These are phyloP conservation scores for Cryptosporidium parvum DNA, from an alignment of 169 alveolate genomes.

Conservation along the genomic window DNA sequence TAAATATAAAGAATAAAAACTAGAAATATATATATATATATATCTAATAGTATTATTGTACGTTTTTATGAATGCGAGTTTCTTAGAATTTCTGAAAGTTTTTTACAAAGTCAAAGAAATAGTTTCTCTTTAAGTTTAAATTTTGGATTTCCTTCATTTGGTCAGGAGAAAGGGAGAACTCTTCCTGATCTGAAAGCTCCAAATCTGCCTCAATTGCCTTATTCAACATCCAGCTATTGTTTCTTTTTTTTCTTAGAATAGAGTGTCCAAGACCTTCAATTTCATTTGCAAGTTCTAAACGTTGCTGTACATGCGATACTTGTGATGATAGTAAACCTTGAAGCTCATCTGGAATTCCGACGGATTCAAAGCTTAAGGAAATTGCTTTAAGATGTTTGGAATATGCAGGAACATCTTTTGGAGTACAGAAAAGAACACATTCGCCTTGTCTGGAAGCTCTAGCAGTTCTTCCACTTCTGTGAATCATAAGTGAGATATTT, in stretches of 20 bases:
- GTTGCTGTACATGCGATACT: constrained; percentile 39
- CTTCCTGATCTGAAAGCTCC: constrained; percentile 77
- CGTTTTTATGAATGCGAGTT: not conserved
- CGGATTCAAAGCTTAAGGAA: constrained; percentile 41
- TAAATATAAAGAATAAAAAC: not conserved
- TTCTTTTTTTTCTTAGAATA: constrained; percentile 63
- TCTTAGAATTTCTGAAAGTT: not conserved
- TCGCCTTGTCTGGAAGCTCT: constrained; percentile 87
- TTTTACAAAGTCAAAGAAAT: constrained; percentile 15
- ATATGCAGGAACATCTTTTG: constrained; percentile 82
- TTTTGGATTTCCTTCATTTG: constrained; percentile 38
- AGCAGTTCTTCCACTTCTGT: constrained; percentile 98
- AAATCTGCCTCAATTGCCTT: constrained; percentile 78
- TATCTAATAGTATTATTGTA: not conserved
- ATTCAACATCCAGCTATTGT: constrained; percentile 77
- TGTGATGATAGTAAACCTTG: constrained; percentile 31
- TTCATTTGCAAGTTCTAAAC: constrained; percentile 78
- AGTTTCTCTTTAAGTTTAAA: constrained; percentile 14
- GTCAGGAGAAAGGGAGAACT: constrained; percentile 8
- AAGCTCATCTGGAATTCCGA: constrained; percentile 11
- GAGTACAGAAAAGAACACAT: constrained; percentile 81
- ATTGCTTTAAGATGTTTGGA: constrained; percentile 39
- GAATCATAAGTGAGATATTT: constrained; percentile 93
- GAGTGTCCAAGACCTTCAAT: constrained; percentile 74
- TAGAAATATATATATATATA: not conserved